Percentiles rank a stretch among this genome's conserved stretches.
Evolutionary conservation across 495 filamentous ascomycete genomes (phyloP).

Genomic region (Xylaria sp.): DNA sequence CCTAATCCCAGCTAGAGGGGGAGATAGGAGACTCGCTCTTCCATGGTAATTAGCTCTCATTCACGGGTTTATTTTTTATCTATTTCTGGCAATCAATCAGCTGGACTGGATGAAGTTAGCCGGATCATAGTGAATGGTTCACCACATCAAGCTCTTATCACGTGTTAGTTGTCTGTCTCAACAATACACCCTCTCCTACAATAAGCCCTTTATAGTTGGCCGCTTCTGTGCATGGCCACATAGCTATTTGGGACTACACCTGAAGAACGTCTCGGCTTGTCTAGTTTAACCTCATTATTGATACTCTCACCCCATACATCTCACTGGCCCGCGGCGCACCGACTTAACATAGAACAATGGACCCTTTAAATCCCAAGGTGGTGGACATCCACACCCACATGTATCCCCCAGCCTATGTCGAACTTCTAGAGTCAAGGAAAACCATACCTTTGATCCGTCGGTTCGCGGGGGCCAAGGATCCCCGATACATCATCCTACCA

Average conservation of each 20-base stretch:
- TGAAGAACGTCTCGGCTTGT: not conserved
- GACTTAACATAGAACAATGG: conserved; percentile 28
- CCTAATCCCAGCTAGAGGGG: not conserved
- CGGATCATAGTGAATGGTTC: not conserved
- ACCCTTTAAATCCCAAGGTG: conserved; percentile 44
- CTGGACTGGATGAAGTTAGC: not conserved
- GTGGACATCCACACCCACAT: conserved; percentile 97
- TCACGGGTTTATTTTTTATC: too few species aligned
- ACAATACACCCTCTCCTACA: not conserved
- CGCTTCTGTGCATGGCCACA: not conserved
- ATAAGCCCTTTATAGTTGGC: not conserved
- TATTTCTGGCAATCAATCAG: not conserved
- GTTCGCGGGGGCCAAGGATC: conserved; percentile 62
- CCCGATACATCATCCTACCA: conserved; percentile 83
- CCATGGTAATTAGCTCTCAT: too few species aligned
- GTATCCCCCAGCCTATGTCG: conserved; percentile 85
- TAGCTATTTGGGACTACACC: not conserved
- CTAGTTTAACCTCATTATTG: not conserved
- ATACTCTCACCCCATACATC: not conserved
- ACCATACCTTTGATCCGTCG: conserved; percentile 81
- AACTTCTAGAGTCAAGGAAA: conserved; percentile 76
- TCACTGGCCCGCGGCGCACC: not conserved
- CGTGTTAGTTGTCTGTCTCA: not conserved
- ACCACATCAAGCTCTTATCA: not conserved
- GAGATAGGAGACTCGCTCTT: conserved; percentile 2